Evolutionary conservation across 352 stramenopile species (phyloP), one percentile per base, ranked within the genome.

Genomic region (Phytopythium chamaehyphon): DNA sequence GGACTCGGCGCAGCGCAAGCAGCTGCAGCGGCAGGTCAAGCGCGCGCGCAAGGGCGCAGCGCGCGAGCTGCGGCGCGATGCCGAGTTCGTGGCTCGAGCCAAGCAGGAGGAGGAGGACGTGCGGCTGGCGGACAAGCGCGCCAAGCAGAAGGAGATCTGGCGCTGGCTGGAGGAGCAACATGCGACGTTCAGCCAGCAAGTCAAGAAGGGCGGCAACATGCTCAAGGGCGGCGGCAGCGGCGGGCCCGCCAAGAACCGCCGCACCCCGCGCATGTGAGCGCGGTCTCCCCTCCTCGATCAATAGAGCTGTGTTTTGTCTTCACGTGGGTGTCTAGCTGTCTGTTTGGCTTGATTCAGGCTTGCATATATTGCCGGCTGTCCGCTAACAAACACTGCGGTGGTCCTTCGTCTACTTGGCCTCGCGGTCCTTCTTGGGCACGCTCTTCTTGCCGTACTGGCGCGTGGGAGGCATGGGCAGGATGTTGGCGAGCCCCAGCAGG

Each of bases 151-250:
- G 61, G 96, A 98, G 77, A 98, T 98, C 66, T 96, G 90, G 62
- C 70, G 73, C 47, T 99, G 94, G 95, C 70, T 99, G 60, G 93
- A 98, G 63, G 72, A 96, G 48, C 94, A 99, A 62, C 96, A 98
- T 65, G 95, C 94, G 5, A 98, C 94, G 57, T 98, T 99, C 75
- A 98, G 98, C 69, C 81, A 98, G 57, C 95, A 98, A 79, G 96
- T 98, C 24, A 85, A 92, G 59, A 92, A 97, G 65, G 95, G 95
- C 49, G 95, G 95, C 49, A 78, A 96, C 40, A 90, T 98, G 59
- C 76, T 99, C 57, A 98, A 94, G 63, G 96, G 95, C 46, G 95
- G 95, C 62, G 96, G 96, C 47, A 86, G 77, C 19, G 47, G 47
- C 19, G 50, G 39, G 8, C 50, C 50, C 14, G 43, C 21, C 24